Percentiles rank a stretch among this genome's conserved stretches.
phyloP scores from a whole-genome alignment of 257 asterid genomes.

The Asclepias syriaca region DNA sequence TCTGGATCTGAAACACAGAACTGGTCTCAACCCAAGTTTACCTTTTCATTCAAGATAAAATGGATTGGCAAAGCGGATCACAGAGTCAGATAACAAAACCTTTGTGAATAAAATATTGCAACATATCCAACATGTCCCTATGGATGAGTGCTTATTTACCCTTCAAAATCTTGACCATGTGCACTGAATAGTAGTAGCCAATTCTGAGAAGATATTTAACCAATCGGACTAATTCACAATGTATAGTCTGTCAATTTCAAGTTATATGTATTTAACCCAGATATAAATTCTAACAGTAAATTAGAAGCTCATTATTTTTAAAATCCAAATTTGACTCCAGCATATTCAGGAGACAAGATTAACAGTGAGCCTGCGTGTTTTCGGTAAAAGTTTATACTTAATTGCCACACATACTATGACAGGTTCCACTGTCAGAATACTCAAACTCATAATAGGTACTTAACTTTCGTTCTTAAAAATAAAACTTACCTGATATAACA shows the following conservation, averaged over 20 bases:
- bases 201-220: background rate
- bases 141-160: background rate
- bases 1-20: background rate
- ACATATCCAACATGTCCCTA: background rate
- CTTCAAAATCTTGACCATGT: background rate
- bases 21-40: background rate
- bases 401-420: too few species aligned
- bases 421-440: too few species aligned
- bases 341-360: too few species aligned
- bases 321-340: too few species aligned
- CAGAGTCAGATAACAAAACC: background rate
- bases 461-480: too few species aligned
- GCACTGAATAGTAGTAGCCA: background rate
- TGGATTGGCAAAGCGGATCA: background rate
- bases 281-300: too few species aligned
- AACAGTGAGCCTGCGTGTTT: too few species aligned
- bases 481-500: constrained; percentile 9
- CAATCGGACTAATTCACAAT: constrained; percentile 14
- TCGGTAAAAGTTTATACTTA: too few species aligned
- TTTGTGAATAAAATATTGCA: background rate
- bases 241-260: constrained; percentile 1
- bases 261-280: background rate
- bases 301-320: too few species aligned
- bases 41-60: background rate
- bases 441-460: too few species aligned